Evolutionary conservation across 306 rosid genomes (phyloP).

Genomic region (Fragaria iinumae): DNA sequence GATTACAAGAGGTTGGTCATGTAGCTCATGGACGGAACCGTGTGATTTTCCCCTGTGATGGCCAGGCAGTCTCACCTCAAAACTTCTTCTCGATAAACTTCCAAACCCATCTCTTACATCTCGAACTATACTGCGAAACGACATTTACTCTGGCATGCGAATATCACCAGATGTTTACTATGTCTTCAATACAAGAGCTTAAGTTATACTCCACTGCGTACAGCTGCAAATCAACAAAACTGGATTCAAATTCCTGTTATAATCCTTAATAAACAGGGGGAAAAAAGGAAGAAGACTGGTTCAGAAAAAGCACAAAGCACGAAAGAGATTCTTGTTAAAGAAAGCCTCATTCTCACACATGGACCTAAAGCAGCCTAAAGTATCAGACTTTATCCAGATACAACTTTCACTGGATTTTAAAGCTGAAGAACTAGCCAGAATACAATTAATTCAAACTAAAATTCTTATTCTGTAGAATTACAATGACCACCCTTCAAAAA

Average conservation of each 20-base stretch:
- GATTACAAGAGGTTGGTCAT: slow-evolving; percentile 37
- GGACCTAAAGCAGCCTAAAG: slow-evolving; percentile 57
- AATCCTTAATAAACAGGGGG: slow-evolving; percentile 50
- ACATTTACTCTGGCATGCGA: slow-evolving; percentile 52
- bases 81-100: slow-evolving; percentile 79
- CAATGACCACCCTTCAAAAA: slow-evolving; percentile 13
- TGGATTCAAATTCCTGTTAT: slow-evolving; percentile 39
- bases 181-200: slow-evolving; percentile 23
- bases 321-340: slow-evolving; percentile 57
- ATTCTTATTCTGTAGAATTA: slow-evolving; percentile 27
- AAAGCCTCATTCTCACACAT: slow-evolving; percentile 49
- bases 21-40: slow-evolving; percentile 61
- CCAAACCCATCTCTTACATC: slow-evolving; percentile 87
- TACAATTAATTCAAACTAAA: slow-evolving; percentile 21
- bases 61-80: slow-evolving; percentile 72
- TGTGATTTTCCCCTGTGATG: slow-evolving; percentile 72
- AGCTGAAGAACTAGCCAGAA: slow-evolving; percentile 19
- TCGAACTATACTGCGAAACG: slow-evolving; percentile 89
- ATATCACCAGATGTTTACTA: slow-evolving; percentile 33
- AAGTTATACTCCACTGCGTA: slow-evolving; percentile 28
- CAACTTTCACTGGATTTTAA: slow-evolving; percentile 40
- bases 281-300: slow-evolving; percentile 39
- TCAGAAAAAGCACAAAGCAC: slow-evolving; percentile 66
- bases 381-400: slow-evolving; percentile 49
- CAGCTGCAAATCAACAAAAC: slow-evolving; percentile 52